These are phyloP conservation scores for Paecilomyces variotii DNA, from an alignment of 2,329 filamentous ascomycete genomes.

Conservation along the genomic window DNA sequence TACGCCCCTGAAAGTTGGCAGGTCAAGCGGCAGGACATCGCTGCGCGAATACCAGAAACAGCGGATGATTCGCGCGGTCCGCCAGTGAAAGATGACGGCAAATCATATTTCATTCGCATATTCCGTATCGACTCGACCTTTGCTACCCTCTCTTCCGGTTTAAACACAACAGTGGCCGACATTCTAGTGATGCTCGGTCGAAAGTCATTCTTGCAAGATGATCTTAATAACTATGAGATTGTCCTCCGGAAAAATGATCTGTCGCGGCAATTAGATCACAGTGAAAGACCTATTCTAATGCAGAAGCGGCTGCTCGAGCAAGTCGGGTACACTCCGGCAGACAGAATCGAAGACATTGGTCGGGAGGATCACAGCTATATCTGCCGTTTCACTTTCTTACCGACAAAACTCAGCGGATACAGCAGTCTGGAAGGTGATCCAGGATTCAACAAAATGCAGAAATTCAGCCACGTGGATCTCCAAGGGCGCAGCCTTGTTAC, in stretches of 20 bases:
- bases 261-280: conserved; percentile 67
- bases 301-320: conserved; percentile 88
- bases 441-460: conserved; percentile 72
- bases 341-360: conserved; percentile 85
- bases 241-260: conserved; percentile 90
- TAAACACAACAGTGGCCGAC: conserved; percentile 79
- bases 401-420: conserved; percentile 75
- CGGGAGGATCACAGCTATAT: conserved; percentile 96
- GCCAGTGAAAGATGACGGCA: conserved; percentile 64
- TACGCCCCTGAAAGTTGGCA: conserved; percentile 96
- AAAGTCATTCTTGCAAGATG: conserved; percentile 87
- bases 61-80: conserved; percentile 63
- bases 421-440: conserved; percentile 67
- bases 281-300: conserved; percentile 78
- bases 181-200: conserved; percentile 85
- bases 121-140: conserved; percentile 93
- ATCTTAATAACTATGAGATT: conserved; percentile 89
- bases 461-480: conserved; percentile 90
- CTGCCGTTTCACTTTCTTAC: conserved; percentile 90
- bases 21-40: conserved; percentile 57
- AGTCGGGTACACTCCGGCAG: conserved; percentile 78
- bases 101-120: conserved; percentile 84
- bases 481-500: conserved; percentile 84
- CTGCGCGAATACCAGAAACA: conserved; percentile 31
- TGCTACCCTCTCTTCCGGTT: conserved; percentile 74